Conservation (phyloP, 2,329 filamentous ascomycete species). For the Aspergillus sp. region DNA sequence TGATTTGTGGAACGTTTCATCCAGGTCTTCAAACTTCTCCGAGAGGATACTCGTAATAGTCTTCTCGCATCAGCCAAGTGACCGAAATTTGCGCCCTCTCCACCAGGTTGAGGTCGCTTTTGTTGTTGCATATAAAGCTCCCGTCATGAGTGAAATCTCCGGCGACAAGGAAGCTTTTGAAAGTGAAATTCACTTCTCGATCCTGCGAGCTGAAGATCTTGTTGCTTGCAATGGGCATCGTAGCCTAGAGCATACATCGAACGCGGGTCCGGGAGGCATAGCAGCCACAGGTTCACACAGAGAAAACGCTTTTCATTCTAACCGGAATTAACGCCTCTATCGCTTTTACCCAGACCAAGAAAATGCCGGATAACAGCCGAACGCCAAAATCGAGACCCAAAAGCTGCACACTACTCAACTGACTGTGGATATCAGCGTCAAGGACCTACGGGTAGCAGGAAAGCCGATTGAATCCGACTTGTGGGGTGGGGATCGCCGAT, state of each 20-base stretch:
- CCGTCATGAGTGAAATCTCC: no score
- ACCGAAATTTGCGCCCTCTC: neutral
- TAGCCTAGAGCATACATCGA: neutral
- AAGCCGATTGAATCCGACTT: slow-evolving; percentile 8
- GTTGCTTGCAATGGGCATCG: no score
- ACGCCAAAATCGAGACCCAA: neutral
- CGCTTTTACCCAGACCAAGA: neutral
- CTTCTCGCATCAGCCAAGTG: neutral
- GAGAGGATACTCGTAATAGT: neutral
- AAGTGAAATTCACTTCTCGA: no score
- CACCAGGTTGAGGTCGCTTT: no score
- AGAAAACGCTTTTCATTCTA: neutral
- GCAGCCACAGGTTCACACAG: no score
- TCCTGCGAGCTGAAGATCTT: no score
- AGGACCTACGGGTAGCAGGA: neutral
- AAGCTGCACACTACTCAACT: neutral
- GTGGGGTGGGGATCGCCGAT: slow-evolving; percentile 9
- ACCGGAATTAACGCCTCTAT: neutral
- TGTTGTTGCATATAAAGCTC: no score
- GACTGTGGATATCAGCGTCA: neutral
- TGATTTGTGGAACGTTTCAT: neutral
- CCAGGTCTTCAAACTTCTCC: neutral
- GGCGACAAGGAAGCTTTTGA: no score
- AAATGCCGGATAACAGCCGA: neutral
- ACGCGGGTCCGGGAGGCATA: neutral